A percentile compares a stretch with the other conserved stretches of the same genome.
Evolutionary conservation across 306 rosid species (phyloP).

Genomic region (Cercis canadensis): DNA sequence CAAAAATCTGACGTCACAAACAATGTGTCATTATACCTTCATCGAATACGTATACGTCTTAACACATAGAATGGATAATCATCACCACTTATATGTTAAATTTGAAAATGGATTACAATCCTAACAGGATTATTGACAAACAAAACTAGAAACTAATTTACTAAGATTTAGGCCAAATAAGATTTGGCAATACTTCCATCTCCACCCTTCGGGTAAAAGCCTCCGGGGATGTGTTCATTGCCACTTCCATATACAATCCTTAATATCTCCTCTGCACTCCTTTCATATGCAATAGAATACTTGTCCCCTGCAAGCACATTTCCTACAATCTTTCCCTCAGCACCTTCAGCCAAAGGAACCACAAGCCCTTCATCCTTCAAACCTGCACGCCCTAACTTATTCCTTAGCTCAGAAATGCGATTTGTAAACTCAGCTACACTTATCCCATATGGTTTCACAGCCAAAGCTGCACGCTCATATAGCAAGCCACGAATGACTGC

Average conservation of each 20-base stretch:
- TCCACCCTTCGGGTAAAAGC: conserved; percentile 77
- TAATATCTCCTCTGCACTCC: conserved; percentile 71
- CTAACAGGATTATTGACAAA: no score
- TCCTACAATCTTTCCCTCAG: conserved; percentile 53
- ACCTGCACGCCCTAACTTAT: conserved; percentile 59
- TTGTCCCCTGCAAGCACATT: conserved; percentile 66
- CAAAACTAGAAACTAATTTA: no score
- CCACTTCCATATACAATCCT: conserved; percentile 73
- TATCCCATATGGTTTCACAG: conserved; percentile 55
- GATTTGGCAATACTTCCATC: conserved; percentile 66
- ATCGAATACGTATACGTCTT: no score
- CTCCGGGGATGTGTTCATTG: conserved; percentile 67
- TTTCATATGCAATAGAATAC: conserved; percentile 55
- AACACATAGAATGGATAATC: no score
- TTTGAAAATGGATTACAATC: no score
- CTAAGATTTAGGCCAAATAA: no score
- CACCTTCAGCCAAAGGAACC: conserved; percentile 45
- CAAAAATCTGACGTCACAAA: no score
- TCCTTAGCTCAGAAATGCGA: conserved; percentile 61
- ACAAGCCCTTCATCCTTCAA: conserved; percentile 79
- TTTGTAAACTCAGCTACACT: conserved; percentile 69
- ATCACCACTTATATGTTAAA: no score
- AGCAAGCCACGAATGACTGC: conserved; percentile 71
- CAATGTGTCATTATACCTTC: no score
- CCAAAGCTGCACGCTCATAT: conserved; percentile 31